Base-by-base conservation (phyloP, 2,329 filamentous ascomycete species). In the Botryotinia narcissicola region DNA sequence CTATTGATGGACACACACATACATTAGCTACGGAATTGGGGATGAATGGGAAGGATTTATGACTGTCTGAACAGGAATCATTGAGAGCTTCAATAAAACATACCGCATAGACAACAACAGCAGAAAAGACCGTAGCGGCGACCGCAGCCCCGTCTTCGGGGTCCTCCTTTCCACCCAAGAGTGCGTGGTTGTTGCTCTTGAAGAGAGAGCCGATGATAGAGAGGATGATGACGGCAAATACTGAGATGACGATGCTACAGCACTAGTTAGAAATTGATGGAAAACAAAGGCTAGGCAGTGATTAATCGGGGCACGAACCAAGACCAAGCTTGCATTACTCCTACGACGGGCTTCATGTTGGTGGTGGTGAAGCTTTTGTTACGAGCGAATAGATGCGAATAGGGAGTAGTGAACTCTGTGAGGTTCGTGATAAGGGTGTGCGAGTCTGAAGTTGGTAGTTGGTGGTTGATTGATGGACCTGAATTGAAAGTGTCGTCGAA, bases 291-390 rank as follows among this genome's bases (percentile, higher is more conserved):
- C 35, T 67, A 57, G 51, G 59, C 35, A 57, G 73, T 59, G 42
- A 68, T 68, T 62, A 61, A 66, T 32, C 1, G n/a, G 67, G 70
- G 73, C 74, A 83, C 90, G 81, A 86, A 98, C 95, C 95, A 97
- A 86, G 91, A 93, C 94, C 95, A 98, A 81, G 95, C 95, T 85
- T 97, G 95, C 85, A 95, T 89, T 78, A 94, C 91, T 81, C 93
- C 92, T 79, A 98, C 93, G 82, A 98, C 87, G 78, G 95, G 95
- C 91, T 98, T 98, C 95, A 98, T 98, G 59, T 74, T 80, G 76
- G 46, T 67, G 72, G 59, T 63, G 73, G 32, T 63, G 9, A 16
- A 69, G 44, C 9, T 20, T 37, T 64, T 20, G 18, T n/a, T 66
- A 57, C 6, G 66, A 32, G 37, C 37, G 29, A 29, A n/a, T n/a